Percentiles rank a stretch among this genome's conserved stretches.
phyloP scores from a whole-genome alignment of 495 filamentous ascomycete species.

The Penicillium angulare region DNA sequence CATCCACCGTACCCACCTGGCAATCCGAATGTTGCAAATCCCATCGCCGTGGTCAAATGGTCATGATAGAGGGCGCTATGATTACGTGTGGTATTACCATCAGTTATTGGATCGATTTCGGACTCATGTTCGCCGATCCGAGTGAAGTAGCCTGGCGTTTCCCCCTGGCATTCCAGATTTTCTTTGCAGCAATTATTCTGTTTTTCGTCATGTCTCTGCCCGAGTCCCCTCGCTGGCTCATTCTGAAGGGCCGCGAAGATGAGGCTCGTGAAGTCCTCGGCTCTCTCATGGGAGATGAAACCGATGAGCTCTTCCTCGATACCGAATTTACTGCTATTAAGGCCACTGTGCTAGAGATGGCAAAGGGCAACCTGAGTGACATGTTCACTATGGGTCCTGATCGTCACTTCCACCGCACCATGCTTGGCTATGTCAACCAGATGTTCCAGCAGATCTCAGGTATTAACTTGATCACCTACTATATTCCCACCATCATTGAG shows the following conservation, averaged over 20 bases:
- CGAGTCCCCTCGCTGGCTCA: conserved; percentile 74
- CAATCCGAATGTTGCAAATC: conserved; percentile 74
- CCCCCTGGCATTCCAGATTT: conserved; percentile 69
- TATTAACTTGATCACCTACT: conserved; percentile 76
- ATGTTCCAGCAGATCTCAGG: conserved; percentile 77
- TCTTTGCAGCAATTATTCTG: conserved; percentile 63
- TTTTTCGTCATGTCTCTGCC: conserved; percentile 62
- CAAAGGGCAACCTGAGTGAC: conserved; percentile 62
- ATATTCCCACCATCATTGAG: conserved; percentile 64
- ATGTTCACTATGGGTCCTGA: conserved; percentile 71
- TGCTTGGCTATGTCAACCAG: conserved; percentile 73
- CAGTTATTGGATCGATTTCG: conserved; percentile 76
- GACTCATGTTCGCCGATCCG: conserved; percentile 62
- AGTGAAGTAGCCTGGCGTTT: conserved; percentile 70
- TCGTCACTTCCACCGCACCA: conserved; percentile 70
- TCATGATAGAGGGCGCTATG: conserved; percentile 76
- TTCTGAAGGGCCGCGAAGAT: conserved; percentile 64
- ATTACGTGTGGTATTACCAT: conserved; percentile 72
- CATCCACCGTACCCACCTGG: conserved; percentile 71
- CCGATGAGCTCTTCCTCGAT: conserved; percentile 54
- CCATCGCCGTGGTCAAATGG: conserved; percentile 69
- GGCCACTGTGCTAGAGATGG: conserved; percentile 71
- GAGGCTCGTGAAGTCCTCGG: conserved; percentile 64
- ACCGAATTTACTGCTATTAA: conserved; percentile 72
- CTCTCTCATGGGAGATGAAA: conserved; percentile 54